These are phyloP conservation scores for Zizania latifolia DNA, from an alignment of 176 grass and related monocot genomes.

Conservation along the genomic window DNA sequence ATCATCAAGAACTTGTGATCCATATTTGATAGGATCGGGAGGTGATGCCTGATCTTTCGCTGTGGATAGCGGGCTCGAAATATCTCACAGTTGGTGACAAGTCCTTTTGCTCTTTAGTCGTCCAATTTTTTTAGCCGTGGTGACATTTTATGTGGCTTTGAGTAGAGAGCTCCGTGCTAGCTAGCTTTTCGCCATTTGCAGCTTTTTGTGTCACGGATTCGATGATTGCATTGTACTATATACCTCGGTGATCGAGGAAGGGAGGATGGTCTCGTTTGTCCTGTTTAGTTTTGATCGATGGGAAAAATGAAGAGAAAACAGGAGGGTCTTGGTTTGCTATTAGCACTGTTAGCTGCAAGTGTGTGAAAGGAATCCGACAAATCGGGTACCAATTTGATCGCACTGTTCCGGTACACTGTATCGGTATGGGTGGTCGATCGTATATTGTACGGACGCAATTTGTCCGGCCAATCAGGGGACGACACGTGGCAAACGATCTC, in stretches of 20 bases:
- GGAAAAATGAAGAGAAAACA: not conserved
- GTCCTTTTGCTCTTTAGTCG: conserved; percentile 33
- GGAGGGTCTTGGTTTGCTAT: not conserved
- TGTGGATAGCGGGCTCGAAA: conserved; percentile 14
- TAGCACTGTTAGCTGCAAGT: not conserved
- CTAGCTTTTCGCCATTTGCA: conserved; percentile 1
- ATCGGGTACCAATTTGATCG: not conserved
- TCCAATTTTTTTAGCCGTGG: not conserved
- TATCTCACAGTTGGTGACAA: conserved; percentile 45
- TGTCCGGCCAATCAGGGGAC: not conserved
- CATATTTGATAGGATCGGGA: not conserved
- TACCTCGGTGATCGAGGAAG: not conserved
- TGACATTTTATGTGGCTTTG: conserved; percentile 21
- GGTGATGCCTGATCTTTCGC: not conserved
- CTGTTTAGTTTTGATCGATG: not conserved
- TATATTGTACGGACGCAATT: conserved; percentile 26
- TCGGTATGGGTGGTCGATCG: not conserved
- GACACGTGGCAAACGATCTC: not conserved
- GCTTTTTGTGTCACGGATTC: conserved; percentile 8
- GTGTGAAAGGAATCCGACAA: conserved; percentile 20
- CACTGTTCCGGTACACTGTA: conserved; percentile 9
- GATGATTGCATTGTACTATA: conserved; percentile 16
- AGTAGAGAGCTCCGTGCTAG: not conserved
- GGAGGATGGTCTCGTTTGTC: not conserved
- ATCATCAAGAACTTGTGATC: conserved; percentile 21